Evolutionary conservation across 352 stramenopile genomes (phyloP).

Genomic region (Phytophthora citricola): DNA sequence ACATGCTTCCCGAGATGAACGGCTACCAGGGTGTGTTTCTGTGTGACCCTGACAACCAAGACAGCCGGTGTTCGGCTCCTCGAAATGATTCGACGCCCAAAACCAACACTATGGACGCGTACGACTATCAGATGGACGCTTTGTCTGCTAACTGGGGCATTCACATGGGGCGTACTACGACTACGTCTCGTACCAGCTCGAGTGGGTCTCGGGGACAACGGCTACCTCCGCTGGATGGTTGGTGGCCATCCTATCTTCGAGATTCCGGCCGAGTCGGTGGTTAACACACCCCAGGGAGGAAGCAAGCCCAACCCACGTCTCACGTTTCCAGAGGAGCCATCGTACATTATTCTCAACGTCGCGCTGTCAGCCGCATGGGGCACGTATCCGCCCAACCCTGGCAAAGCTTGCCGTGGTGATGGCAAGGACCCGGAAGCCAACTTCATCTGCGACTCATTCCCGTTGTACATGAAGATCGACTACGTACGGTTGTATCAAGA

Average conservation of each 20-base stretch:
- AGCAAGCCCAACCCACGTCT: constrained; percentile 56
- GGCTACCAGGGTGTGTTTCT: constrained; percentile 69
- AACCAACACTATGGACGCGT: constrained; percentile 67
- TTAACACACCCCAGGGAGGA: constrained; percentile 51
- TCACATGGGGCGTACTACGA: constrained; percentile 68
- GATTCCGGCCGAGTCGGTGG: constrained; percentile 63
- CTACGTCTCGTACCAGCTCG: constrained; percentile 69
- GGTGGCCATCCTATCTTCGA: constrained; percentile 69
- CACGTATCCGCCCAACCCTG: constrained; percentile 59
- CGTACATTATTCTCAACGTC: constrained; percentile 96
- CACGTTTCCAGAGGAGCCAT: constrained; percentile 88
- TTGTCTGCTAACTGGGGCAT: constrained; percentile 75
- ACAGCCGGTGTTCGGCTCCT: constrained; percentile 50
- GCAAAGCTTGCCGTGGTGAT: constrained; percentile 61
- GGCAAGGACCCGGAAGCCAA: constrained; percentile 54
- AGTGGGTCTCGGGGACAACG: constrained; percentile 73
- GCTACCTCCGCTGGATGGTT: constrained; percentile 77
- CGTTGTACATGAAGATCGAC: constrained; percentile 89
- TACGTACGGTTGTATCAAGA: constrained; percentile 86
- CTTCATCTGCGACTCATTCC: constrained; percentile 83
- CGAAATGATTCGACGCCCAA: constrained; percentile 54
- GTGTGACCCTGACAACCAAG: constrained; percentile 68
- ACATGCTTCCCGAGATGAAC: constrained; percentile 71
- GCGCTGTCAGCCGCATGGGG: constrained; percentile 91
- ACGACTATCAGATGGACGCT: constrained; percentile 81